These are phyloP conservation scores for Sechiopsis laciniata DNA, from an alignment of 306 rosid species.

Conservation along the genomic window DNA sequence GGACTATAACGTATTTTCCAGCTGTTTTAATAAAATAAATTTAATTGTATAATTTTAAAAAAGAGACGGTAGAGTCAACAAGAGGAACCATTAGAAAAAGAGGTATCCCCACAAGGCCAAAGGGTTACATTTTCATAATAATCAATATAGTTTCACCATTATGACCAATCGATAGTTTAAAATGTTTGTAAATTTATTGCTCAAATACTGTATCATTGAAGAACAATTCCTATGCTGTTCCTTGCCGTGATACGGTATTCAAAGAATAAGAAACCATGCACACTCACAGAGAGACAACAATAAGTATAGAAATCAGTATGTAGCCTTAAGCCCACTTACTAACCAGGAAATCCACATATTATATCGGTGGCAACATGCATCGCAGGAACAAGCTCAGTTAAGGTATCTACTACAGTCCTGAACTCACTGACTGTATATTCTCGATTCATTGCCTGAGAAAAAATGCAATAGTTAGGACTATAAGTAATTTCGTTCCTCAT, in stretches of 20 bases:
- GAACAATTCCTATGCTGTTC: neutral
- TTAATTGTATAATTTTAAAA: neutral
- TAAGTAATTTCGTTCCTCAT: neutral
- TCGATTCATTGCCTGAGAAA: conserved; percentile 90
- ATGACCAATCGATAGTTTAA: neutral
- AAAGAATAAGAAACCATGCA: neutral
- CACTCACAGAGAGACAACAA: neutral
- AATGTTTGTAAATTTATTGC: neutral
- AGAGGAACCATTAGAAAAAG: neutral
- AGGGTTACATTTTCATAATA: conserved; percentile 6
- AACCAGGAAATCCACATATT: conserved; percentile 99
- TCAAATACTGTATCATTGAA: neutral
- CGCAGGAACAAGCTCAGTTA: conserved; percentile 89
- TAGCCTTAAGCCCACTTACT: conserved; percentile 28
- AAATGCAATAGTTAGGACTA: conserved; percentile 26
- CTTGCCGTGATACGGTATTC: neutral
- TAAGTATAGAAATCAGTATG: neutral
- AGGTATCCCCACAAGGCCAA: conserved; percentile 6
- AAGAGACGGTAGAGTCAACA: neutral
- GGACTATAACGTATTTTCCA: neutral
- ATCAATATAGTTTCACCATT: neutral
- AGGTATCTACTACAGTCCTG: conserved; percentile 89
- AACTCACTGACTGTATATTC: conserved; percentile 87
- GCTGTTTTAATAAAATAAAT: neutral
- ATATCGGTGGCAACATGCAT: conserved; percentile 99